Base-by-base conservation (phyloP, 225 moss, liverwort and hornwort genomes). In the Lunularia cruciata region DNA sequence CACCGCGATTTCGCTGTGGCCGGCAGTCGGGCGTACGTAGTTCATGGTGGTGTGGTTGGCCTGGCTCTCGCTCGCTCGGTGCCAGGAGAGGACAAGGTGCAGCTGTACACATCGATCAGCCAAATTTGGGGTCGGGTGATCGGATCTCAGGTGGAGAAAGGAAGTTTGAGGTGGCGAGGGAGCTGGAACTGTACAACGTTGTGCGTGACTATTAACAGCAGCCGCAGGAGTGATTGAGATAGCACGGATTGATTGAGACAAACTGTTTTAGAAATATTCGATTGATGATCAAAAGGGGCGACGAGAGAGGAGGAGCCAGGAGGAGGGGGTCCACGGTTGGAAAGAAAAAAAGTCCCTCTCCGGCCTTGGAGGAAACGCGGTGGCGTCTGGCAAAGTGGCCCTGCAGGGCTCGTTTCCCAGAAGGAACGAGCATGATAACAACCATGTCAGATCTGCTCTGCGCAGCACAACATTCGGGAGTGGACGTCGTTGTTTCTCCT, bases 361-460 rank as follows among this genome's bases (percentile, higher is more conserved):
- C 47, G 46, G 26, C 9, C 15, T 32, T 19, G 65, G 22, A 9
- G 31, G 31, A 47, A 65, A 65, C 63, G 63, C 43, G 45, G 63
- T 27, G 27, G 63, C 27, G 40, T 63, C 63, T 10, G 38, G 63
- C 42, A 51, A 14, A 57, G 57, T 18, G 28, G 7, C 42, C 26
- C 45, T 5, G 45, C 47, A 30, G 28, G 14, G 8, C 47, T 32
- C 12, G 28, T 57, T 28, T 30, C 28, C 47, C 40, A 39, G 10
- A 7, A 58, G 19, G 34, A 58, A 58, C 34, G 34, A 58, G 2
- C 32, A 5, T 36, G n/a, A 61, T 38, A 43, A 65, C 30, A 63
- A 15, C 28, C 16, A 28, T 63, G 63, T 63, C 46, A 65, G 65
- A 65, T 65, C 22, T 47, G 0, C 32, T 46, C 14, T 31, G 46